Evolutionary conservation across 345 rosid genomes (phyloP).

Genomic region (Dimocarpus longan): DNA sequence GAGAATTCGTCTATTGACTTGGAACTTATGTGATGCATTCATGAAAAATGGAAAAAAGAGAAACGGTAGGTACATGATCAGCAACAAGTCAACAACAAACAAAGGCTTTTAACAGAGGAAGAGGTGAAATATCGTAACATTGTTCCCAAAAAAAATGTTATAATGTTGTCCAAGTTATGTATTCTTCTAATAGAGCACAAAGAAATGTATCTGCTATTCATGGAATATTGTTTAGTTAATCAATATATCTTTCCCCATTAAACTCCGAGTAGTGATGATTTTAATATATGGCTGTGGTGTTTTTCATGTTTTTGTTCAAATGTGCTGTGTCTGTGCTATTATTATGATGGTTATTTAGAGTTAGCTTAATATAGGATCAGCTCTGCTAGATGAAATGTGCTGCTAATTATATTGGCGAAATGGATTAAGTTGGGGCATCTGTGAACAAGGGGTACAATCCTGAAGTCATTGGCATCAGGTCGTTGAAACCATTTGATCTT

Average conservation of each 20-base stretch:
- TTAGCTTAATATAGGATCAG: neutral
- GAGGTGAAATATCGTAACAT: neutral
- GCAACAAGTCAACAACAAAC: neutral
- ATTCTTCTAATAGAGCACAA: neutral
- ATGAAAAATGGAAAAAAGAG: neutral
- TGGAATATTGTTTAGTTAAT: neutral
- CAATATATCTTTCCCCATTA: neutral
- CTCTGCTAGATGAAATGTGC: constrained; percentile 2
- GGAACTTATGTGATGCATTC: neutral
- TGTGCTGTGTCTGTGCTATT: neutral
- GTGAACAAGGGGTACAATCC: constrained; percentile 31
- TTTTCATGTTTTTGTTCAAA: neutral
- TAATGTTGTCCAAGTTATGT: neutral
- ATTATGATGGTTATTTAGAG: neutral
- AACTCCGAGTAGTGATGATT: neutral
- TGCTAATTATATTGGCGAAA: neutral
- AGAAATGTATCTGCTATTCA: neutral
- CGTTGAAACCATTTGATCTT: constrained; percentile 56
- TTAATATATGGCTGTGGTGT: neutral
- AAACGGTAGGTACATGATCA: neutral
- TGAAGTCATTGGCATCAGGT: constrained; percentile 91
- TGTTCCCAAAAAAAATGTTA: neutral
- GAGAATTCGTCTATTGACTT: neutral
- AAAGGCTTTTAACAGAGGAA: neutral
- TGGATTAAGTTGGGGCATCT: neutral